Percentiles rank a stretch among this genome's conserved stretches.
Conservation (phyloP, 1,139 yeast genomes). For the Debaryomycetaceae sp. region DNA sequence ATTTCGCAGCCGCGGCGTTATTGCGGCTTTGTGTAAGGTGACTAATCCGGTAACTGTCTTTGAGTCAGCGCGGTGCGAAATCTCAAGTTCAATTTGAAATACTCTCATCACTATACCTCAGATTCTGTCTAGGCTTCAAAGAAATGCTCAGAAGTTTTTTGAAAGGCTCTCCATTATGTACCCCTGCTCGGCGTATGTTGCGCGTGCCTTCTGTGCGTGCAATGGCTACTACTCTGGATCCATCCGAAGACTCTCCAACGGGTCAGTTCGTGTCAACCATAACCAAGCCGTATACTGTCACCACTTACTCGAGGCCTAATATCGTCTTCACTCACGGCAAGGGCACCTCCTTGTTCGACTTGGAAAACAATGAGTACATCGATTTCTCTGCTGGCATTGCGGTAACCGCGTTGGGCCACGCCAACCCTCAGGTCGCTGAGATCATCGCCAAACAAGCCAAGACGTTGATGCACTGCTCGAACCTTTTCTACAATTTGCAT, state of each 20-base stretch:
- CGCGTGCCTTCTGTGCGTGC: too few relatives aligned
- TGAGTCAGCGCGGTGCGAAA: slow-evolving; percentile 38
- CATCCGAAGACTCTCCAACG: slow-evolving; percentile 17
- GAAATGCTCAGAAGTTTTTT: slow-evolving; percentile 4
- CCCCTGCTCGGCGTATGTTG: too few relatives aligned
- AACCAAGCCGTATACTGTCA: slow-evolving; percentile 59
- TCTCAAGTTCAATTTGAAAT: slow-evolving; percentile 12
- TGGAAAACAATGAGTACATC: slow-evolving; percentile 70
- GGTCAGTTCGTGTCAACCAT: slow-evolving; percentile 32
- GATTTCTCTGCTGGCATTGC: slow-evolving; percentile 97
- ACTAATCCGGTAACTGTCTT: too few relatives aligned
- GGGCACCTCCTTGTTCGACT: slow-evolving; percentile 72
- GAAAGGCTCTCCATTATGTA: background rate
- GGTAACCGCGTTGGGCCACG: slow-evolving; percentile 90
- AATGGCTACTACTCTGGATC: slow-evolving; percentile 13
- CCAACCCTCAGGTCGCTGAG: slow-evolving; percentile 67
- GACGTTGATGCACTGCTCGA: slow-evolving; percentile 77
- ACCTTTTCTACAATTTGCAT: slow-evolving; percentile 78
- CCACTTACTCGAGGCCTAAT: slow-evolving; percentile 80
- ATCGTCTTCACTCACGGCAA: slow-evolving; percentile 66
- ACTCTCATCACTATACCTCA: background rate
- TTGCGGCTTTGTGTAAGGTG: too few relatives aligned
- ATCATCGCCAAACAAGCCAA: slow-evolving; percentile 68
- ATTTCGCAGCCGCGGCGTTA: too few relatives aligned
- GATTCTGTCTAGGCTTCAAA: background rate